Evolutionary conservation across 352 stramenopile genomes (phyloP).

Genomic region (Phytopythium montanum): DNA sequence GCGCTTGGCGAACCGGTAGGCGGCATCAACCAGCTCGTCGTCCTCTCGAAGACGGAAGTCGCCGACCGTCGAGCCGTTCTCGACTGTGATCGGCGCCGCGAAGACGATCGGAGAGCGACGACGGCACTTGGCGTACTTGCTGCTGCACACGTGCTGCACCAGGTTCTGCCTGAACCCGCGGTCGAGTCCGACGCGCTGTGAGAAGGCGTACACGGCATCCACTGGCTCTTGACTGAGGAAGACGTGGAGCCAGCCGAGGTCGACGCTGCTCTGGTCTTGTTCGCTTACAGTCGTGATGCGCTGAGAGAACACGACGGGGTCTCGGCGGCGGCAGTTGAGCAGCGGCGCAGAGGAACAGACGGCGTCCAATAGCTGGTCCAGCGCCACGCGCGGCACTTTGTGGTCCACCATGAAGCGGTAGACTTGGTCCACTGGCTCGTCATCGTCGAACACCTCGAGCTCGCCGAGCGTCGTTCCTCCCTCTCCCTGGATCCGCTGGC

Average conservation of each 20-base stretch:
- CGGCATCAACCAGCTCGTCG: conserved; percentile 66
- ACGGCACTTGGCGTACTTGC: conserved; percentile 53
- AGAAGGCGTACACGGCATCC: conserved; percentile 51
- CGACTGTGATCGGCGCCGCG: conserved; percentile 44
- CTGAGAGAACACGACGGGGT: conserved; percentile 51
- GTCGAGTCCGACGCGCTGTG: conserved; percentile 23
- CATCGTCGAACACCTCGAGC: conserved; percentile 65
- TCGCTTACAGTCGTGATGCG: conserved; percentile 24
- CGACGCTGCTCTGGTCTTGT: conserved; percentile 13
- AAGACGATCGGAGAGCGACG: conserved; percentile 46
- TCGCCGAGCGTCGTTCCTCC: conserved; percentile 25
- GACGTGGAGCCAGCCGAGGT: conserved; percentile 48
- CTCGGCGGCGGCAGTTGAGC: conserved; percentile 31
- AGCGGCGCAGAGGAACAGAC: conserved; percentile 30
- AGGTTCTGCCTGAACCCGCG: conserved; percentile 43
- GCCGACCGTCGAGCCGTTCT: conserved; percentile 35
- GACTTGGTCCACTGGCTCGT: conserved; percentile 64
- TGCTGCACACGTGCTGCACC: conserved; percentile 39
- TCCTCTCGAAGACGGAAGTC: conserved; percentile 47
- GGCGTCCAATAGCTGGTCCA: conserved; percentile 35
- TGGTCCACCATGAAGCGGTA: conserved; percentile 65
- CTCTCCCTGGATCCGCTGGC: conserved; percentile 36
- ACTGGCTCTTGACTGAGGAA: conserved; percentile 43
- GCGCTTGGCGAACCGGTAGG: conserved; percentile 50
- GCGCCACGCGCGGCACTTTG: conserved; percentile 20